Conservation (phyloP, 2,329 filamentous ascomycete species). For the Madurella fahalii region DNA sequence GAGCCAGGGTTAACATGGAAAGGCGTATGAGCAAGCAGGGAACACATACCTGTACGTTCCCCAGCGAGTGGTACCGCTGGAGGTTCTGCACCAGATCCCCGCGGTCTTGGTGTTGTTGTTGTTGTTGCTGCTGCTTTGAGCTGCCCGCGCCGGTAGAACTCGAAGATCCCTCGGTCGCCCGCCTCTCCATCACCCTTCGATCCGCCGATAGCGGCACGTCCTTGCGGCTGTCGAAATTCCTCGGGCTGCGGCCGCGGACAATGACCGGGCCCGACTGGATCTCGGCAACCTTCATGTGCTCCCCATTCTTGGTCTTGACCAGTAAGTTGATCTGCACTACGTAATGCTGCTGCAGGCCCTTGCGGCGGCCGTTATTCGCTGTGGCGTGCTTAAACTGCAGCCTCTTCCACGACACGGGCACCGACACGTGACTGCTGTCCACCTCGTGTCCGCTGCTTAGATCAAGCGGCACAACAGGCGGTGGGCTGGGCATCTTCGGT, state of each 20-base stretch:
- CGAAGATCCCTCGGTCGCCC: constrained; percentile 33
- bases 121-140: constrained; percentile 17
- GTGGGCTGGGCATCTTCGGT: constrained; percentile 46
- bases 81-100: constrained; percentile 27
- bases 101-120: constrained; percentile 6
- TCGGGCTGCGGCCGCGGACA: constrained; percentile 83
- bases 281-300: constrained; percentile 72
- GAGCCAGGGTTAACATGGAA: constrained; percentile 5
- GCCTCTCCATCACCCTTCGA: constrained; percentile 42
- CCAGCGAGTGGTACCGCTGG: constrained; percentile 32
- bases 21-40: neutral
- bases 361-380: constrained; percentile 89
- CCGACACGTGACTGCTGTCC: constrained; percentile 69
- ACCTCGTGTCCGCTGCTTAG: constrained; percentile 60
- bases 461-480: constrained; percentile 53
- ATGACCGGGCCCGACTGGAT: constrained; percentile 91
- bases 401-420: constrained; percentile 89
- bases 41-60: constrained; percentile 34
- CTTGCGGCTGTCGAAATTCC: constrained; percentile 90
- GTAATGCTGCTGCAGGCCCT: constrained; percentile 94
- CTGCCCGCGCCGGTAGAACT: neutral
- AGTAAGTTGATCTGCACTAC: constrained; percentile 80
- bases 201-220: constrained; percentile 69
- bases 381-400: constrained; percentile 95
- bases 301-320: constrained; percentile 66